Base-by-base conservation (phyloP, 768 basidiomycete species). In the Naganishia antarctica region DNA sequence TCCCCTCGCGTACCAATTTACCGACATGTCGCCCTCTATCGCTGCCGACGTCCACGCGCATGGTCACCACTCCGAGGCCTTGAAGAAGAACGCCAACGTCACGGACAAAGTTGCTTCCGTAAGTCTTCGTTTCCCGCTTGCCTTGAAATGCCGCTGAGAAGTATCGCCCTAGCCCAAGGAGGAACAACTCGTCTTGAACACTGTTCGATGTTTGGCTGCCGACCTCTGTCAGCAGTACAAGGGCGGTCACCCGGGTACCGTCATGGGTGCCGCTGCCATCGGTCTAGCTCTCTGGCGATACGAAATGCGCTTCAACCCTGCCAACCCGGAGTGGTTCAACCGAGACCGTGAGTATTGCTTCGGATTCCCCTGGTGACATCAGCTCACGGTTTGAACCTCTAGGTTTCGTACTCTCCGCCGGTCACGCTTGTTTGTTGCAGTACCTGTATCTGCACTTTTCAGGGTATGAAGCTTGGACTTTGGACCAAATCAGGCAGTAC, bases 201-300 rank as follows among this genome's bases (percentile, higher is more conserved):
- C 73, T 11, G 71, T 76, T 59, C 68, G 75, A 59, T 72, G 72
- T 60, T 68, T 73, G n/a, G 75, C 69, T 44, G 74, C 71, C 21
- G 75, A 76, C 48, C 60, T 76, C 16, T 75, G 74, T 34, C 75
- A 76, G 60, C 70, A 71, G 61, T 78, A 70, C 71, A 73, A 74
- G 61, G 77, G 77, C 21, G 77, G 77, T 9, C 77, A 78, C 46
- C 74, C 75, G 8, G 77, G 77, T 18, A 78, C 77, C 2, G 74
- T 74, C 61, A 78, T 78, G 77, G 77, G 77, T n/a, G 77, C 74
- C 4, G 75, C 77, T 1, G 72, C 74, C 3, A 75, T 74, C 59
- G 77, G 73, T 41, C 68, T 75, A 25, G 74, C 75, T 3, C 69
- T 78, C 13, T 78, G 74, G 74, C 51, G 70, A 32, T 72, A 78